Conservation (phyloP, 208 protist genomes). For the Leishmania amazonensis region DNA sequence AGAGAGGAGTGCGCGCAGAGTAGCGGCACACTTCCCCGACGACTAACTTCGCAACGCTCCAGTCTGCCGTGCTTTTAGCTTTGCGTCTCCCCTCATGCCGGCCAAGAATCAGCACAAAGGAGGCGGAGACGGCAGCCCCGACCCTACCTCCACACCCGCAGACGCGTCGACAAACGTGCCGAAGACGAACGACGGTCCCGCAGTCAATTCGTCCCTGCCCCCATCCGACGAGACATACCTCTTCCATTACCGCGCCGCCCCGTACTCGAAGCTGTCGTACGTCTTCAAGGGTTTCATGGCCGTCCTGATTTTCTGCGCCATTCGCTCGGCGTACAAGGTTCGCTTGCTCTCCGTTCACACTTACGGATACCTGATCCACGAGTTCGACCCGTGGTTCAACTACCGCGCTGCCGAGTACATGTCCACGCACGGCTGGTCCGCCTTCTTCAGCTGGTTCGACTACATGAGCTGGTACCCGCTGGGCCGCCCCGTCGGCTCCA, state of each 20-base stretch:
- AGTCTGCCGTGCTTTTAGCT: neutral
- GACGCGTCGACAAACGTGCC: too few species aligned
- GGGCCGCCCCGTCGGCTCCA: slow-evolving; percentile 97
- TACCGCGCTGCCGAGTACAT: slow-evolving; percentile 93
- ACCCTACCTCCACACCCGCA: neutral
- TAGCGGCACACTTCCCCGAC: neutral
- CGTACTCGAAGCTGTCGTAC: slow-evolving; percentile 19
- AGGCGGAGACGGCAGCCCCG: neutral
- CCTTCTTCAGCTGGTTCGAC: slow-evolving; percentile 99
- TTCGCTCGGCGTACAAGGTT: slow-evolving; percentile 35
- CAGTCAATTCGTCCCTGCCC: neutral
- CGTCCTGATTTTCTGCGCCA: slow-evolving; percentile 18
- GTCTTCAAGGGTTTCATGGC: slow-evolving; percentile 17
- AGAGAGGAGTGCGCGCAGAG: neutral
- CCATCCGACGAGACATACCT: slow-evolving; percentile 20
- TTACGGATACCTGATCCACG: slow-evolving; percentile 94
- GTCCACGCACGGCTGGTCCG: slow-evolving; percentile 89
- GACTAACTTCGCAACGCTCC: neutral
- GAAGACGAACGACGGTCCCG: neutral
- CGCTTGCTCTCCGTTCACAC: slow-evolving; percentile 66
- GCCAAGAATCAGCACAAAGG: neutral
- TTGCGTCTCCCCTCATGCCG: neutral
- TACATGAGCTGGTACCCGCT: slow-evolving; percentile 97
- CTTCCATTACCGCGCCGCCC: slow-evolving; percentile 16
- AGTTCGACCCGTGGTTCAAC: slow-evolving; percentile 96